Percentiles rank a stretch among this genome's conserved stretches.
These are phyloP conservation scores for Tilletia setariae DNA, from an alignment of 1,284 basidiomycete genomes.

Conservation along the genomic window DNA sequence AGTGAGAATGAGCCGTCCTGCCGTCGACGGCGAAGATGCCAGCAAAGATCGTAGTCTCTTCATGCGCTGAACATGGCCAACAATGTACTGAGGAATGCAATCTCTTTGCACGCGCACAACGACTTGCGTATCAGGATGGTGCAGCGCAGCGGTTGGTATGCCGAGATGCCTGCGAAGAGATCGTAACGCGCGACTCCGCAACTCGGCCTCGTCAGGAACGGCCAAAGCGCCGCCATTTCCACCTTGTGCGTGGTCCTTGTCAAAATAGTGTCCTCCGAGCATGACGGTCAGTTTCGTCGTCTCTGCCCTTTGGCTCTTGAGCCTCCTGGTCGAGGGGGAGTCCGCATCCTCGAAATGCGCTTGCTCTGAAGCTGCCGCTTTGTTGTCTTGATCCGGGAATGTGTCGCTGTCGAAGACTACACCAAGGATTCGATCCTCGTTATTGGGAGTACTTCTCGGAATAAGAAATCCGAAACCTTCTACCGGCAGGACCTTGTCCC, in stretches of 20 bases:
- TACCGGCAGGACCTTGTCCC: slow-evolving; percentile 67
- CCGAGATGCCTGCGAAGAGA: slow-evolving; percentile 39
- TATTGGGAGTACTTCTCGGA: slow-evolving; percentile 68
- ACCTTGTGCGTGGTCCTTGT: slow-evolving; percentile 11
- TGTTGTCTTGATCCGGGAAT: slow-evolving; percentile 47
- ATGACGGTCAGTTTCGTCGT: slow-evolving; percentile 77
- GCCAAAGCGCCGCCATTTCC: slow-evolving; percentile 50
- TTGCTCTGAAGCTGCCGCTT: not conserved
- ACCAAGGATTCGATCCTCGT: slow-evolving; percentile 55
- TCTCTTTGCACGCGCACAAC: slow-evolving; percentile 63
- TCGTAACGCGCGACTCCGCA: slow-evolving; percentile 25
- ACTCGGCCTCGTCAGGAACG: slow-evolving; percentile 29
- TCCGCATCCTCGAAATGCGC: slow-evolving; percentile 18
- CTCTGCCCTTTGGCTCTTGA: not conserved
- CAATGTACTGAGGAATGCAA: slow-evolving; percentile 78
- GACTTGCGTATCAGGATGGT: slow-evolving; percentile 42
- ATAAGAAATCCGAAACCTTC: slow-evolving; percentile 90
- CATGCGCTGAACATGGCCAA: slow-evolving; percentile 73
- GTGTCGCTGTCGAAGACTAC: slow-evolving; percentile 66
- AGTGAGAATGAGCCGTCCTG: slow-evolving; percentile 67
- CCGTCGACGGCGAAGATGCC: slow-evolving; percentile 21
- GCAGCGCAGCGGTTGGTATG: slow-evolving; percentile 22
- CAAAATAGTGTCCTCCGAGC: slow-evolving; percentile 69
- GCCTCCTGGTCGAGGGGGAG: slow-evolving; percentile 20
- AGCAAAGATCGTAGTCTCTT: slow-evolving; percentile 62